Evolutionary conservation across 352 stramenopile genomes (phyloP).

Genomic region (Globisporangium okanoganense): DNA sequence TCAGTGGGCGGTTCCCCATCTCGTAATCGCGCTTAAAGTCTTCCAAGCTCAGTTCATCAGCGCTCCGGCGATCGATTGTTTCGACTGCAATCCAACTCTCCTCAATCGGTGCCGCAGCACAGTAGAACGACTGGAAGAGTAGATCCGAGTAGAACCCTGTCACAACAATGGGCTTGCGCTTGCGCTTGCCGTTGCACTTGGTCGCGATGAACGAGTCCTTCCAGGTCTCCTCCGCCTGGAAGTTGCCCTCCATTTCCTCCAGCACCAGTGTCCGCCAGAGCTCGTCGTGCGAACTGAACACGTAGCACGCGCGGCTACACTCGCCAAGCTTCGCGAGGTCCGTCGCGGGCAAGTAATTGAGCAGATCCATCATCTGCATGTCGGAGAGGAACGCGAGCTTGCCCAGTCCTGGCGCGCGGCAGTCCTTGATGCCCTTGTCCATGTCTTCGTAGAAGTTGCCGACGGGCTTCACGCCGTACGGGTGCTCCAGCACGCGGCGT

Average conservation of each 20-base stretch:
- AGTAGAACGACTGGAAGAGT: constrained; percentile 87
- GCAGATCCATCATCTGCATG: constrained; percentile 52
- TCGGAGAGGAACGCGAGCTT: constrained; percentile 52
- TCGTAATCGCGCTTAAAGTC: constrained; percentile 77
- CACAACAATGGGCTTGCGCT: constrained; percentile 34
- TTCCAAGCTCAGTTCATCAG: constrained; percentile 37
- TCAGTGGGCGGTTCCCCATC: constrained; percentile 64
- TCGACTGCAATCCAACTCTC: constrained; percentile 64
- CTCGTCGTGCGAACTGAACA: constrained; percentile 74
- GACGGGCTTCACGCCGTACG: constrained; percentile 78
- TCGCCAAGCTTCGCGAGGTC: constrained; percentile 41
- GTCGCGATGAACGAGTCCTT: constrained; percentile 68
- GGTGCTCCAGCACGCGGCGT: constrained; percentile 38
- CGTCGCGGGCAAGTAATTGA: constrained; percentile 50
- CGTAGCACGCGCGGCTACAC: constrained; percentile 63
- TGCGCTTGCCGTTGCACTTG: constrained; percentile 21
- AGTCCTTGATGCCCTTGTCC: constrained; percentile 55
- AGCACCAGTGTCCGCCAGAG: constrained; percentile 81
- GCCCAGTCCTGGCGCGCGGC: constrained; percentile 54
- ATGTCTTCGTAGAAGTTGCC: constrained; percentile 78
- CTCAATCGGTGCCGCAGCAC: constrained; percentile 52
- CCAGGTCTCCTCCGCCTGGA: constrained; percentile 53
- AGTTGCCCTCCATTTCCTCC: constrained; percentile 65
- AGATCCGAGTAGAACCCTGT: constrained; percentile 84
- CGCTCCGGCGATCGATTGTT: constrained; percentile 66